Conservation (phyloP, 2,329 filamentous ascomycete species). For the Cladophialophora bantiana region DNA sequence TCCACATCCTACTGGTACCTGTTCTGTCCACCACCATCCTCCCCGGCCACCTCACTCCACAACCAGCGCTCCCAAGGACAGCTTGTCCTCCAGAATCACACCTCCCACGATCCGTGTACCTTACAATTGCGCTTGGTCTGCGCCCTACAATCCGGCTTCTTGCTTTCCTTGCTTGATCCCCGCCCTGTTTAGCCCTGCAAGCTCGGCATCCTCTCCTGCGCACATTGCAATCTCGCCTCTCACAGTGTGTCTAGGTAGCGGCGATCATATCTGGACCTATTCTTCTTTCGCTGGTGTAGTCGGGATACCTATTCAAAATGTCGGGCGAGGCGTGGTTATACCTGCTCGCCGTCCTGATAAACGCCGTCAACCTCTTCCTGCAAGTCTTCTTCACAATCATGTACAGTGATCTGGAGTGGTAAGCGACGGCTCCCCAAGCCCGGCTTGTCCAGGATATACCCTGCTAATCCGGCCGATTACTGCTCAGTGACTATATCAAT, state of each 20-base stretch:
- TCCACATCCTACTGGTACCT: constrained; percentile 15
- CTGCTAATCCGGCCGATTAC: background rate
- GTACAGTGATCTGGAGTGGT: constrained; percentile 99
- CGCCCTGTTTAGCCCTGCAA: constrained; percentile 1
- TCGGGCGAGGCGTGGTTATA: constrained; percentile 99
- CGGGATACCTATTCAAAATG: constrained; percentile 64
- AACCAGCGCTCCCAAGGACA: constrained; percentile 11
- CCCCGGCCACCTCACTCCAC: constrained; percentile 1
- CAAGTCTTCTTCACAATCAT: constrained; percentile 99
- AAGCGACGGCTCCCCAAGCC: constrained; percentile 52
- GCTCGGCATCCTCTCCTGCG: background rate
- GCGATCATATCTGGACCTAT: background rate
- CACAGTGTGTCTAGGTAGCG: background rate
- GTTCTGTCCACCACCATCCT: background rate
- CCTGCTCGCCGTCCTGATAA: constrained; percentile 96
- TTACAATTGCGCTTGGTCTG: background rate
- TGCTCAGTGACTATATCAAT: constrained; percentile 94
- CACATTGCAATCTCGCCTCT: background rate
- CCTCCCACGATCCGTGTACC: background rate
- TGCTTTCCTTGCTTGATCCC: constrained; percentile 6
- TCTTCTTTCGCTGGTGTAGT: background rate
- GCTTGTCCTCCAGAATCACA: constrained; percentile 10
- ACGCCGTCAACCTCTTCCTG: constrained; percentile 99
- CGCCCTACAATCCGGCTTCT: background rate
- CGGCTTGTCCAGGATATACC: background rate